Conservation (phyloP, 2,329 filamentous ascomycete species). For the Exophiala lecanii-corni region DNA sequence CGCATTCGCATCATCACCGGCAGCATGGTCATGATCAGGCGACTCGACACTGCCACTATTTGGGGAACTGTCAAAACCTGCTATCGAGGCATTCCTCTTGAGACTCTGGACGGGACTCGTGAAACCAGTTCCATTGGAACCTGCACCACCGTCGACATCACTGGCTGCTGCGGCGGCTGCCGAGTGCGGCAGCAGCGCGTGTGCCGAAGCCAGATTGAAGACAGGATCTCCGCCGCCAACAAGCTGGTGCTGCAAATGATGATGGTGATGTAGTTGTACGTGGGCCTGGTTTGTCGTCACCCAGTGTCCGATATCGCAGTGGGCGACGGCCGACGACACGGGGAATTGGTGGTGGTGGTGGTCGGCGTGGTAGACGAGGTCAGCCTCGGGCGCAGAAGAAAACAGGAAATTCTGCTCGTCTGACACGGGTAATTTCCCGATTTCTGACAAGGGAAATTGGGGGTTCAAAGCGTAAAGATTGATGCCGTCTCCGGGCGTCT, state of each 20-base stretch:
- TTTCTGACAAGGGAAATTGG: not conserved
- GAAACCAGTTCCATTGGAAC: slow-evolving; percentile 25
- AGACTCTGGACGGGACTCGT: slow-evolving; percentile 28
- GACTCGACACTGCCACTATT: slow-evolving; percentile 34
- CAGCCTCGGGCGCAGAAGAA: too few relatives aligned
- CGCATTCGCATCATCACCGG: slow-evolving; percentile 3
- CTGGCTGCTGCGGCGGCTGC: slow-evolving; percentile 7
- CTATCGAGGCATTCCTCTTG: slow-evolving; percentile 41
- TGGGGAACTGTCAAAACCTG: slow-evolving; percentile 45
- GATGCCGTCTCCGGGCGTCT: not conserved
- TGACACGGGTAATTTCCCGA: not conserved
- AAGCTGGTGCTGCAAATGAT: slow-evolving; percentile 12
- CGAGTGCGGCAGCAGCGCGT: not conserved
- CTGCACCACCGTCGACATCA: slow-evolving; percentile 20
- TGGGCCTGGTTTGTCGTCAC: slow-evolving; percentile 9
- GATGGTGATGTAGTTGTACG: too few relatives aligned
- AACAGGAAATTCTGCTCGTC: too few relatives aligned
- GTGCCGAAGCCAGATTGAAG: slow-evolving; percentile 25
- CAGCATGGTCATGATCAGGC: slow-evolving; percentile 36
- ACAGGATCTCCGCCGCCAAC: slow-evolving; percentile 10
- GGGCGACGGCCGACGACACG: not conserved
- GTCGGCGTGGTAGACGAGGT: too few relatives aligned
- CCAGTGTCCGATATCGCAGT: slow-evolving; percentile 23
- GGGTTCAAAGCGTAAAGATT: not conserved
- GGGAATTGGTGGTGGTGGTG: not conserved